These are phyloP conservation scores for Globisporangium middletonii DNA, from an alignment of 352 stramenopile genomes.

Conservation along the genomic window DNA sequence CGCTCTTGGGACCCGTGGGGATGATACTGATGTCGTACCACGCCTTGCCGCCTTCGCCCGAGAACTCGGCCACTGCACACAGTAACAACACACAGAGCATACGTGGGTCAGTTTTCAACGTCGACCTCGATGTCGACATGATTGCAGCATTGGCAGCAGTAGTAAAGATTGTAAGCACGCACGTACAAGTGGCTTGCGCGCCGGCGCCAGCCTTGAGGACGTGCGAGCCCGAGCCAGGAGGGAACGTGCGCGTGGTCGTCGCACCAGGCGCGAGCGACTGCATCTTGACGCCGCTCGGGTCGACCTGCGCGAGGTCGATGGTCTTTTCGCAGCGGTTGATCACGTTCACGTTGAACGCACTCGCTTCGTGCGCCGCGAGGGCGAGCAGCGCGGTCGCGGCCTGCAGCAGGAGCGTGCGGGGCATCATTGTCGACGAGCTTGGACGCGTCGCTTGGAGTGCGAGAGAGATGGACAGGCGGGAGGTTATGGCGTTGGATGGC, in stretches of 20 bases:
- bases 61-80: constrained; percentile 58
- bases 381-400: constrained; percentile 1
- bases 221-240: constrained; percentile 24
- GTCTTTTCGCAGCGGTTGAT: constrained; percentile 45
- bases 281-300: constrained; percentile 17
- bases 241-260: constrained; percentile 26
- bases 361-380: constrained; percentile 1
- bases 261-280: constrained; percentile 26
- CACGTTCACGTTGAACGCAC: constrained; percentile 40
- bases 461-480: background rate
- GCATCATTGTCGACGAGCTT: constrained; percentile 1
- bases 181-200: constrained; percentile 56
- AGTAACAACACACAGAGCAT: background rate
- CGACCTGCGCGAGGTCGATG: constrained; percentile 40
- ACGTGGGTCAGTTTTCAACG: background rate
- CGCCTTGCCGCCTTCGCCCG: constrained; percentile 32
- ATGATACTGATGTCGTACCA: constrained; percentile 81
- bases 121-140: background rate
- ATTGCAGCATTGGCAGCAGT: background rate
- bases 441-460: background rate
- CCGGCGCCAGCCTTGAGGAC: constrained; percentile 44
- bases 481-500: background rate
- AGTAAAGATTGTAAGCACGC: background rate
- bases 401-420: constrained; percentile 7
- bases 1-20: constrained; percentile 51